phyloP scores from a whole-genome alignment of 2,329 filamentous ascomycete species.

The Diaporthe longicolla region DNA sequence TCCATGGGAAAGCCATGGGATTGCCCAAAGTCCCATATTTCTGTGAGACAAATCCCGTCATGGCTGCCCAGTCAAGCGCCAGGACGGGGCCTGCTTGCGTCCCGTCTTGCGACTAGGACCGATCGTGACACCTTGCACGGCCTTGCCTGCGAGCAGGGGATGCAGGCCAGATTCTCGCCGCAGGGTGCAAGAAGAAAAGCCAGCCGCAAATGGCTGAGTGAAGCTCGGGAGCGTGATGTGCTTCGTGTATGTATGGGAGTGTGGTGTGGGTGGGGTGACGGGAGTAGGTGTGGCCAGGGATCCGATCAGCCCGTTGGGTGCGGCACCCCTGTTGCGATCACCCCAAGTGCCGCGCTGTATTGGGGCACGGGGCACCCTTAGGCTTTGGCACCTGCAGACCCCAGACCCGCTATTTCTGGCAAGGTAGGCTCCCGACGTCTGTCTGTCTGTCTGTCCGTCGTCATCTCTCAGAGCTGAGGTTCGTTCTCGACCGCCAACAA shows the following conservation, averaged over 20 bases:
- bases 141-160: conserved; percentile 1
- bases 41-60: conserved; percentile 31
- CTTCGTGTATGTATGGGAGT: not conserved
- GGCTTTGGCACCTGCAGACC: conserved; percentile 38
- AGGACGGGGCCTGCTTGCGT: conserved; percentile 6
- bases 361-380: conserved; percentile 41
- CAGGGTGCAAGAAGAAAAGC: conserved; percentile 7
- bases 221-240: conserved; percentile 26
- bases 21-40: conserved; percentile 34
- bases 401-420: conserved; percentile 36
- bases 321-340: conserved; percentile 29
- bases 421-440: conserved; percentile 35
- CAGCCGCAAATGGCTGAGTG: conserved; percentile 14
- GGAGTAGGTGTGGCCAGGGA: conserved; percentile 23
- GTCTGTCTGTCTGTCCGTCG: conserved; percentile 34
- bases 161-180: not conserved
- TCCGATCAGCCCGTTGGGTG: conserved; percentile 12
- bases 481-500: not conserved
- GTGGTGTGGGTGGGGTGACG: conserved; percentile 25
- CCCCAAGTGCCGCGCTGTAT: conserved; percentile 24
- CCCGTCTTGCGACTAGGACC: conserved; percentile 9
- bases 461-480: conserved; percentile 14
- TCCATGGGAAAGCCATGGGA: conserved; percentile 30
- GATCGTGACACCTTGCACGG: conserved; percentile 27
- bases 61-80: conserved; percentile 14